These are phyloP conservation scores for Nepenthes alata DNA, from an alignment of 179 eudicot species.

Conservation along the genomic window DNA sequence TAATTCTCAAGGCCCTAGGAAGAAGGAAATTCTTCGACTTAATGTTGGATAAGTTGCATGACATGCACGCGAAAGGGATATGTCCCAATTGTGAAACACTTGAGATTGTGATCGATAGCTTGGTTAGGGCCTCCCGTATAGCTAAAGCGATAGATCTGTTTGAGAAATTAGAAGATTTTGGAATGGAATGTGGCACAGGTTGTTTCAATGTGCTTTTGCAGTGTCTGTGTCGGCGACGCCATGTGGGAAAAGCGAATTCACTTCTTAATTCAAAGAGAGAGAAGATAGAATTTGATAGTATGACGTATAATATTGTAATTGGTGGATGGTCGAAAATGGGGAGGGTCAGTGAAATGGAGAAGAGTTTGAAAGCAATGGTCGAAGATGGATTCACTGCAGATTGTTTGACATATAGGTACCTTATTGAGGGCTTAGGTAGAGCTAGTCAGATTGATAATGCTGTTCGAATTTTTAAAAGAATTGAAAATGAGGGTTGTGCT, in stretches of 20 bases:
- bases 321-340: slow-evolving; percentile 74
- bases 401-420: slow-evolving; percentile 48
- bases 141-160: slow-evolving; percentile 52
- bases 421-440: slow-evolving; percentile 76
- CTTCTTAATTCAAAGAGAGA: slow-evolving; percentile 51
- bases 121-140: slow-evolving; percentile 36
- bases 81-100: slow-evolving; percentile 33
- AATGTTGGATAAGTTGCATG: slow-evolving; percentile 42
- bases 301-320: slow-evolving; percentile 47
- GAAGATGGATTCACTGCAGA: slow-evolving; percentile 58
- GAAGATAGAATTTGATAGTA: slow-evolving; percentile 31
- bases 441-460: slow-evolving; percentile 61
- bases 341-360: slow-evolving; percentile 56
- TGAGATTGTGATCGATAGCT: slow-evolving; percentile 60
- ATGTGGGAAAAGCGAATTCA: slow-evolving; percentile 49
- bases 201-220: slow-evolving; percentile 47
- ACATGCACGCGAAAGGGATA: slow-evolving; percentile 37
- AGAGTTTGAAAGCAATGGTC: slow-evolving; percentile 50
- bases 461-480: slow-evolving; percentile 38
- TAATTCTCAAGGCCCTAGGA: slow-evolving; percentile 64
- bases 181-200: slow-evolving; percentile 38
- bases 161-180: slow-evolving; percentile 41
- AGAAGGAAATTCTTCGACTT: slow-evolving; percentile 56
- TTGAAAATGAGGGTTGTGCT: slow-evolving; percentile 35
- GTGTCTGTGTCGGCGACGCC: slow-evolving; percentile 51